Evolutionary conservation across 2,329 filamentous ascomycete species (phyloP).

Genomic region (Penicillium sumatraense): DNA sequence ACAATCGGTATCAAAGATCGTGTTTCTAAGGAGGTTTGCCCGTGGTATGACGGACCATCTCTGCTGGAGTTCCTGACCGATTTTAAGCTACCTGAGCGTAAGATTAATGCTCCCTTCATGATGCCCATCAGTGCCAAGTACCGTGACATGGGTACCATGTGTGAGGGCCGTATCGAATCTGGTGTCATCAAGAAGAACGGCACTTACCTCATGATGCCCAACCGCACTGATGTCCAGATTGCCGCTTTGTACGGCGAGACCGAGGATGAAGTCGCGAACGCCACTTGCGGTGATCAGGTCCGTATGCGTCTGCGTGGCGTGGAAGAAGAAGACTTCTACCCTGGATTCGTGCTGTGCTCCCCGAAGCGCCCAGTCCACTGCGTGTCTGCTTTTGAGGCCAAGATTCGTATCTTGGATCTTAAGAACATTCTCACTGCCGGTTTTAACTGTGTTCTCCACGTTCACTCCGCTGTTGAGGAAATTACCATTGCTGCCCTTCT

Average conservation of each 20-base stretch:
- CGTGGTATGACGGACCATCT: slow-evolving; percentile 89
- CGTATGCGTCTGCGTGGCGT: slow-evolving; percentile 89
- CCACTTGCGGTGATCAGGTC: slow-evolving; percentile 92
- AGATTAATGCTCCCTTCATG: slow-evolving; percentile 98
- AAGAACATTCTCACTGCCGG: slow-evolving; percentile 93
- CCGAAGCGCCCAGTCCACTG: slow-evolving; percentile 92
- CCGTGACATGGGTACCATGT: slow-evolving; percentile 94
- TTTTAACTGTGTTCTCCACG: slow-evolving; percentile 97
- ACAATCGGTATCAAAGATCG: slow-evolving; percentile 86
- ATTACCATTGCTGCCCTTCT: slow-evolving; percentile 87
- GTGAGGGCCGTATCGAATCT: slow-evolving; percentile 96
- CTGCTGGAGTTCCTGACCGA: slow-evolving; percentile 93
- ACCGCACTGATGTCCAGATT: slow-evolving; percentile 78
- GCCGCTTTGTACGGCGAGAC: slow-evolving; percentile 91
- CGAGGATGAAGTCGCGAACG: slow-evolving; percentile 83
- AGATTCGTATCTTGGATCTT: slow-evolving; percentile 92
- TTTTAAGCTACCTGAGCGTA: slow-evolving; percentile 92
- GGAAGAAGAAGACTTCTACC: slow-evolving; percentile 95
- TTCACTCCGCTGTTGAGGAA: slow-evolving; percentile 97
- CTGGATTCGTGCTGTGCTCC: slow-evolving; percentile 94
- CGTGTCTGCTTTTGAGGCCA: slow-evolving; percentile 88
- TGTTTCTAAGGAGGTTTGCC: slow-evolving; percentile 72
- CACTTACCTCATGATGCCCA: slow-evolving; percentile 92
- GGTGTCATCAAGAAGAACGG: slow-evolving; percentile 91
- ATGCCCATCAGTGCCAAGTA: slow-evolving; percentile 98